Base-by-base conservation (phyloP, 2,329 filamentous ascomycete species). In the Nothomitra cinnamomea region DNA sequence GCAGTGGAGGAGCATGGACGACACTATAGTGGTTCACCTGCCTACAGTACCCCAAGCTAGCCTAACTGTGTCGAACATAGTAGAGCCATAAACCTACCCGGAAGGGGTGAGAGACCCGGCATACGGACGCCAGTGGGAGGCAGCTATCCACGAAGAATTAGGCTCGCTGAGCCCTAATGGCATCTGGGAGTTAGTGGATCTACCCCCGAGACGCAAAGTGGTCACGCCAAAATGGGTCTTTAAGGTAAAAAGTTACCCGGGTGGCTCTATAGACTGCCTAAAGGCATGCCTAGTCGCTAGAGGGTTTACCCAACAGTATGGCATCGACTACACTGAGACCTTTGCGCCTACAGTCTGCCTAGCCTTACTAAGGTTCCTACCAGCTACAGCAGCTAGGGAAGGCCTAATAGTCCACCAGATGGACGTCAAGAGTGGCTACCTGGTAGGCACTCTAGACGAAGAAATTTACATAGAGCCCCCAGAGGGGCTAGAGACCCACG, bases 321-420 rank as follows among this genome's bases (percentile, higher is more conserved):
- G 38, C 49, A 58, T 25, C 57, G 65, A 1, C 35, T 50, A 1
- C 63, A 60, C 47, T 60, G 60, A n/a, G n/a, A n/a, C n/a, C n/a
- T n/a, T n/a, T n/a, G n/a, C 1, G 57, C 66, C 13, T 67, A 66
- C 54, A 57, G 62, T 13, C n/a, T n/a, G n/a, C n/a, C n/a, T 57
- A 65, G 1, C 65, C 65, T 50, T 57, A 65, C 56, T 55, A 61
- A 7, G 60, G 60, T 3, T 47, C 58, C 1, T 54, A 58, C 5
- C 65, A 55, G 64, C 61, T 60, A 55, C 21, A 56, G 4, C 58
- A 58, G 1, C 57, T 63, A 43, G 53, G 8, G 45, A 21, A 10
- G 59, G 55, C 41, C 56, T 65, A 0, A 1, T 17, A 0, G 40
- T 41, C 1, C 47, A 58, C n/a, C n/a, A n/a, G n/a, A n/a, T n/a